Base-by-base conservation (phyloP, 73 alveolate species). In the Symbiodinium natans region DNA sequence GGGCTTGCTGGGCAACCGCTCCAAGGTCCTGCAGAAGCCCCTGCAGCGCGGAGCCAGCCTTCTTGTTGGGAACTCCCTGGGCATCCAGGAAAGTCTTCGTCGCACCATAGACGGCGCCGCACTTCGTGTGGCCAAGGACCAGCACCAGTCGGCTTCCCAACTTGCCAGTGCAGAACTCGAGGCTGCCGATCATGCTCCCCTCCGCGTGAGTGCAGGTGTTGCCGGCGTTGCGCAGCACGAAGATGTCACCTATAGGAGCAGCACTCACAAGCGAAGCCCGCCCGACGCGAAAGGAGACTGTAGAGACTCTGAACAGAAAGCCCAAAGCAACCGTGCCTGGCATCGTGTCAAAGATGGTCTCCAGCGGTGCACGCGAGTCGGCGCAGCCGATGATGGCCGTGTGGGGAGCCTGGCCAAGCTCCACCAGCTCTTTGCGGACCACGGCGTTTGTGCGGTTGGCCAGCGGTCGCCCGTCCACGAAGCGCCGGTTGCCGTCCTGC, bases 381-480 rank as follows among this genome's bases (percentile, higher is more conserved):
- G 93, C 93, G n/a, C 93, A 85, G 33, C 93, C 93, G 93, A 85
- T 85, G 82, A 85, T 85, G 93, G 93, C 93, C 46, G 93, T 85
- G 82, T 85, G 93, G 38, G 93, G 93, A 9, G 93, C 93, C 41
- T 85, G 93, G 54, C 93, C 93, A 8, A 46, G 82, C 77, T 85
- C 93, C 31, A 85, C 93, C 93, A 85, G 82, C 93, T 85, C 82
- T 46, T 85, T 82, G 36, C 80, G 93, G 23, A 73, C 82, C 19
- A 27, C 80, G 15, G 34, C 54, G 29, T 52, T 85, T 11, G 93
- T 52, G 38, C 31, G 41, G 82, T 41, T 46, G 40, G 82, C 93
- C 52, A 23, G 40, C 34, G 93, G 80, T 21, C 52, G 41, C n/a
- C 93, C 93, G 9, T 29, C 19, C 93, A 85, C 93, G 82, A 85